Percentiles rank a stretch among this genome's conserved stretches.
Conservation (phyloP, 345 rosid genomes). For the Clarkia xantiana region DNA sequence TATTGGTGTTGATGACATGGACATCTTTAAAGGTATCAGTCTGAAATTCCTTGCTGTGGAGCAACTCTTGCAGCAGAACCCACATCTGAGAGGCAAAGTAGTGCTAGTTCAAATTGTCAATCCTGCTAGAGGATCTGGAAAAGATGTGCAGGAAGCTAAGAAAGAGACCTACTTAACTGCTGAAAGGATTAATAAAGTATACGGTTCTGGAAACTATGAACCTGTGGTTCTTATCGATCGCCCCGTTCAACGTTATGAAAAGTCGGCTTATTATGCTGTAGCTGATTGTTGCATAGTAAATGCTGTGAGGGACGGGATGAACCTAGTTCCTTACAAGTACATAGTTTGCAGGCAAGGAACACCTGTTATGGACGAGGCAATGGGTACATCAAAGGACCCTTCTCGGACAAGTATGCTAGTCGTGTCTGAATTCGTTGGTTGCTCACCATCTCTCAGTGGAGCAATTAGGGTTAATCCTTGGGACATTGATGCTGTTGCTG, state of each 20-base stretch:
- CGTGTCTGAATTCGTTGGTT: conserved; percentile 67
- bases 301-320: conserved; percentile 80
- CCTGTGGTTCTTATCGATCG: conserved; percentile 64
- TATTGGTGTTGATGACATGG: conserved; percentile 69
- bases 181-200: conserved; percentile 41
- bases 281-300: conserved; percentile 69
- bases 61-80: conserved; percentile 43
- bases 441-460: conserved; percentile 75
- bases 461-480: conserved; percentile 75
- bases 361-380: conserved; percentile 33
- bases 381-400: conserved; percentile 22
- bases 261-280: conserved; percentile 59
- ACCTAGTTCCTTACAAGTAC: conserved; percentile 62
- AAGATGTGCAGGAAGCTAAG: conserved; percentile 61
- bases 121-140: conserved; percentile 57
- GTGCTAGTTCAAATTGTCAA: conserved; percentile 67
- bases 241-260: conserved; percentile 54
- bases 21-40: conserved; percentile 68
- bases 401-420: conserved; percentile 61
- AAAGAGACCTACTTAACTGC: conserved; percentile 41
- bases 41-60: conserved; percentile 56
- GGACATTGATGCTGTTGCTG: conserved; percentile 62
- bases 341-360: conserved; percentile 66
- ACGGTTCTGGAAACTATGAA: conserved; percentile 37
- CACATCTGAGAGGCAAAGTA: conserved; percentile 37